phyloP scores from a whole-genome alignment of 768 basidiomycete species.

The Russula brevipes region DNA sequence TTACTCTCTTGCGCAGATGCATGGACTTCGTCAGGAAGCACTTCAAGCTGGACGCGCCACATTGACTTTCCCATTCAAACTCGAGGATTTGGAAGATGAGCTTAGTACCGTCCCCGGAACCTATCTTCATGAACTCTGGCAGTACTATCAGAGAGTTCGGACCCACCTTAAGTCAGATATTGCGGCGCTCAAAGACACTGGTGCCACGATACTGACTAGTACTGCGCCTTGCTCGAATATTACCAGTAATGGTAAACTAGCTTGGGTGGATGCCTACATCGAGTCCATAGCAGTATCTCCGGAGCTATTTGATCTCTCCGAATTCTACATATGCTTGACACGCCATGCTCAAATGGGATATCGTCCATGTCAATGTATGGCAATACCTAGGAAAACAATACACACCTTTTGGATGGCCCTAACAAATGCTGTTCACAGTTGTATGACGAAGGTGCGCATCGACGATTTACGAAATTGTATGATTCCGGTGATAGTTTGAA shows the following conservation, averaged over 20 bases:
- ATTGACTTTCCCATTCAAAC: not conserved
- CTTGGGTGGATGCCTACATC: constrained; percentile 8
- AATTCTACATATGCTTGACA: constrained; percentile 4
- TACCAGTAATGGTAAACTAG: not conserved
- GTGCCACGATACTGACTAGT: not conserved
- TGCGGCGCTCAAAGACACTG: not conserved
- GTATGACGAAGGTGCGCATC: constrained; percentile 1
- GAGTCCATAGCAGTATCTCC: not conserved
- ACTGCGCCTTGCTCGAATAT: not conserved
- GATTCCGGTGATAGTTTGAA: not conserved
- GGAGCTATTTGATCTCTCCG: not conserved
- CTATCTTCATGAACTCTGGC: constrained; percentile 11
- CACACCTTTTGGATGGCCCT: constrained; percentile 7
- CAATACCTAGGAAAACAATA: not conserved
- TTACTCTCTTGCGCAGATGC: constrained; percentile 1
- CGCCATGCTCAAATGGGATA: not conserved
- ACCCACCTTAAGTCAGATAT: not conserved
- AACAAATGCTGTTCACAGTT: not conserved
- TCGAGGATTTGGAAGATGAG: constrained; percentile 3
- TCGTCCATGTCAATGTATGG: not conserved
- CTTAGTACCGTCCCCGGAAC: not conserved
- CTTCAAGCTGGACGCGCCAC: not conserved
- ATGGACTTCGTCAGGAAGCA: constrained; percentile 10
- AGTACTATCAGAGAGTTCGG: constrained; percentile 3
- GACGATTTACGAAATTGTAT: too few species aligned